A percentile compares a stretch with the other conserved stretches of the same genome.
Conservation (phyloP, 805 yeast genomes). For the Candida alai region DNA sequence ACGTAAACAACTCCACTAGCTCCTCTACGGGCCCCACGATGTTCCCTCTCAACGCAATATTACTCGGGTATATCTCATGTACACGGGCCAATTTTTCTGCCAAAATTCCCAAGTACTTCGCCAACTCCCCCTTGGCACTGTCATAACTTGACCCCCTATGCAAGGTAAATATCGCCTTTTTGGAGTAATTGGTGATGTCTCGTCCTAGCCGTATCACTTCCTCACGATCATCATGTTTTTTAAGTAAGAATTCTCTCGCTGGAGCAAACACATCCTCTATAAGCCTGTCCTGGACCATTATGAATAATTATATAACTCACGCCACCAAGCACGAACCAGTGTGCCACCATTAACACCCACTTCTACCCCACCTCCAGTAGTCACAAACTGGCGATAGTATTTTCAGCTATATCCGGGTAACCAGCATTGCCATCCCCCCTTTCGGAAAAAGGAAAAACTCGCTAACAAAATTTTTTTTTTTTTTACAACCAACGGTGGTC, state of each 20-base stretch:
- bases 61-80: constrained; percentile 9
- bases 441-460: constrained; percentile 1
- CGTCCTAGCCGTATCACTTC: constrained; percentile 29
- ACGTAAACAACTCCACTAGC: constrained; percentile 24
- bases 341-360: no score
- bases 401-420: constrained; percentile 1
- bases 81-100: constrained; percentile 9
- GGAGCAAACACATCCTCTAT: constrained; percentile 15
- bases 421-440: neutral
- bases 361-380: no score
- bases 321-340: neutral
- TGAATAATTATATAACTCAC: no score
- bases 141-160: constrained; percentile 13
- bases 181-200: constrained; percentile 36
- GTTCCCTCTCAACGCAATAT: constrained; percentile 14
- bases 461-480: constrained; percentile 3
- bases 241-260: constrained; percentile 17
- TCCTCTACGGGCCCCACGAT: constrained; percentile 24
- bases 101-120: constrained; percentile 12
- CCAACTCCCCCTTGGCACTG: constrained; percentile 11
- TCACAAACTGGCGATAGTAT: no score
- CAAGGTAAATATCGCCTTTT: constrained; percentile 27
- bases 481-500: neutral
- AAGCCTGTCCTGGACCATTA: neutral
- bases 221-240: constrained; percentile 31